phyloP scores from a whole-genome alignment of 2,329 filamentous ascomycete genomes.

The Tothia fuscella region DNA sequence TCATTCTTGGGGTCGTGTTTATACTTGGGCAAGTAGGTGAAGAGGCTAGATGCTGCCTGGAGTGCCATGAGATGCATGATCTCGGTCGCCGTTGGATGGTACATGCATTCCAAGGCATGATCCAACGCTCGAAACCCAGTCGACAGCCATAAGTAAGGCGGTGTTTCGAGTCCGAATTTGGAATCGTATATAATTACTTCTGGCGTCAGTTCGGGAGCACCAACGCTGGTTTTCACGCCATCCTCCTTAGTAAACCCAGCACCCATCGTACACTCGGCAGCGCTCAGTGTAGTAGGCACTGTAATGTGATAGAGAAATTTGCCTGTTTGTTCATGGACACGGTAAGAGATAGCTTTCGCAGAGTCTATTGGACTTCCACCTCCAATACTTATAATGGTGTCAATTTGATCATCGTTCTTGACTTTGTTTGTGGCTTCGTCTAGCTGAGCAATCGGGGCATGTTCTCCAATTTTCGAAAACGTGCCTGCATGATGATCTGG shows the following conservation, averaged over 20 bases:
- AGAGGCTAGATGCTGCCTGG: slow-evolving; percentile 34
- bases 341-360: slow-evolving; percentile 26
- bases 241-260: slow-evolving; percentile 38
- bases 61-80: slow-evolving; percentile 34
- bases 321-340: slow-evolving; percentile 22
- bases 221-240: slow-evolving; percentile 39
- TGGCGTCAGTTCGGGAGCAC: slow-evolving; percentile 30
- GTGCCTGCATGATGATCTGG: slow-evolving; percentile 40
- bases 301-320: slow-evolving; percentile 27
- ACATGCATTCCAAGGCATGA: slow-evolving; percentile 43
- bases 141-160: slow-evolving; percentile 35
- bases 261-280: slow-evolving; percentile 42
- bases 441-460: slow-evolving; percentile 42
- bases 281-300: slow-evolving; percentile 31
- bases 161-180: slow-evolving; percentile 39
- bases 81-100: slow-evolving; percentile 40
- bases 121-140: slow-evolving; percentile 44
- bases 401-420: slow-evolving; percentile 32
- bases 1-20: slow-evolving; percentile 34
- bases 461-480: slow-evolving; percentile 42
- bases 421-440: slow-evolving; percentile 40
- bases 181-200: slow-evolving; percentile 43
- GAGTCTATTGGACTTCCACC: slow-evolving; percentile 44
- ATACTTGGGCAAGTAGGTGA: slow-evolving; percentile 36
- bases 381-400: slow-evolving; percentile 44